Evolutionary conservation across 164 flowering plant genomes (phyloP), one percentile per base, ranked within the genome.

Genomic region (Nymphaea colorata): DNA sequence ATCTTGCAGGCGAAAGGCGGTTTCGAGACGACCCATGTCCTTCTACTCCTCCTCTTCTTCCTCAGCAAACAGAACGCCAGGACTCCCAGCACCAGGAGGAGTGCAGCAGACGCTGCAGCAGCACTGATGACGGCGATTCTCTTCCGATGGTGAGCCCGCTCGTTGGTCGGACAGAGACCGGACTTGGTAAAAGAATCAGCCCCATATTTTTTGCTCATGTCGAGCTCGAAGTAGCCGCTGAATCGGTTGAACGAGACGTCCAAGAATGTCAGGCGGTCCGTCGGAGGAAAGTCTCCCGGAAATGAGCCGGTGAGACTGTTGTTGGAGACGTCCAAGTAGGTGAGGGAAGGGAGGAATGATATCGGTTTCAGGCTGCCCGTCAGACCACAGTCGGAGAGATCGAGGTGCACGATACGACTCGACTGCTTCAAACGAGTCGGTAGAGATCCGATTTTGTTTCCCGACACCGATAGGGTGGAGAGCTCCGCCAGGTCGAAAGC

Each of bases 11-110:
- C 78, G 2, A 53, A 53, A 43, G 67, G 45, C 6, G 70, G 70
- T 44, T 94, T 94, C 66, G 74, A 83, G 3, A 94, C 85, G 45
- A 89, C 85, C 53, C 84, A 87, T 96, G 96, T 89, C 71, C 80
- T 85, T 77, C 75, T 86, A 47, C 69, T 79, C 41, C 66, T 11
- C 41, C 2, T 12, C 14, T 71, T 68, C 61, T 76, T 61, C 83
- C 81, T 62, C 80, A 71, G 62, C 15, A 55, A 44, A 61, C 7
- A 66, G 77, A 80, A 12, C 61, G 5, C 66, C 25, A 41, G 66
- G 5, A 67, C 3, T n/a, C 44, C 76, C 61, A 71, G 16, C 6
- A 73, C 68, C 2, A 70, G n/a, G 6, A 81, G 18, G 41, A 76
- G 61, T 12, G 74, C 67, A 5, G 82, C 80, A 8, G 84, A 71